Evolutionary conservation across 169 alveolate genomes (phyloP).

Genomic region (Theileria equi): DNA sequence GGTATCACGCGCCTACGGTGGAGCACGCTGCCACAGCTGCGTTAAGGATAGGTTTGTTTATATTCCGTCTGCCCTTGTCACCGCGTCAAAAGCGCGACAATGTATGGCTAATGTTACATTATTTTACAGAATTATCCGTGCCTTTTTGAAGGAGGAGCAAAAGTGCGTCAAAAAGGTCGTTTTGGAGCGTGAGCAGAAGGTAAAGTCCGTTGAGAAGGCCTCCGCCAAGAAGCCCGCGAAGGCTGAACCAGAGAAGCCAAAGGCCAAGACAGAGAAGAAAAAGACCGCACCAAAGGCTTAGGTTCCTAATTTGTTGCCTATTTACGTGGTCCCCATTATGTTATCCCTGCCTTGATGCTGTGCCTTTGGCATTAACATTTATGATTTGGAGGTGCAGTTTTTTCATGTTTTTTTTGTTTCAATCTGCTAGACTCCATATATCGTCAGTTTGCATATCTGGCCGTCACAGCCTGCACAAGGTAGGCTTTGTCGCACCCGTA

Average conservation of each 20-base stretch:
- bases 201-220: slow-evolving; percentile 45
- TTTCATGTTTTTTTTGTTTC: too few relatives aligned
- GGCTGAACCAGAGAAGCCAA: slow-evolving; percentile 44
- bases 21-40: slow-evolving; percentile 78
- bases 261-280: slow-evolving; percentile 43
- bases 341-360: too few relatives aligned
- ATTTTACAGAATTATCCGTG: slow-evolving; percentile 79
- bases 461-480: too few relatives aligned
- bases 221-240: slow-evolving; percentile 25
- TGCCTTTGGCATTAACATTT: too few relatives aligned
- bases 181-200: slow-evolving; percentile 68
- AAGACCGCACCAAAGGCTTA: slow-evolving; percentile 6
- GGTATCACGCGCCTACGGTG: slow-evolving; percentile 91
- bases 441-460: too few relatives aligned
- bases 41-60: slow-evolving; percentile 71
- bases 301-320: background rate
- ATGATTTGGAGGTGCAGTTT: too few relatives aligned
- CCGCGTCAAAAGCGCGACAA: background rate
- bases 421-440: too few relatives aligned
- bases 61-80: background rate
- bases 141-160: slow-evolving; percentile 89
- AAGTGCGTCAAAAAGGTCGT: slow-evolving; percentile 80
- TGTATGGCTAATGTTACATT: background rate
- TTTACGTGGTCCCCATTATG: background rate
- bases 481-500: too few relatives aligned